phyloP scores from a whole-genome alignment of 73 alveolate genomes.

The Uronychia binucleata region DNA sequence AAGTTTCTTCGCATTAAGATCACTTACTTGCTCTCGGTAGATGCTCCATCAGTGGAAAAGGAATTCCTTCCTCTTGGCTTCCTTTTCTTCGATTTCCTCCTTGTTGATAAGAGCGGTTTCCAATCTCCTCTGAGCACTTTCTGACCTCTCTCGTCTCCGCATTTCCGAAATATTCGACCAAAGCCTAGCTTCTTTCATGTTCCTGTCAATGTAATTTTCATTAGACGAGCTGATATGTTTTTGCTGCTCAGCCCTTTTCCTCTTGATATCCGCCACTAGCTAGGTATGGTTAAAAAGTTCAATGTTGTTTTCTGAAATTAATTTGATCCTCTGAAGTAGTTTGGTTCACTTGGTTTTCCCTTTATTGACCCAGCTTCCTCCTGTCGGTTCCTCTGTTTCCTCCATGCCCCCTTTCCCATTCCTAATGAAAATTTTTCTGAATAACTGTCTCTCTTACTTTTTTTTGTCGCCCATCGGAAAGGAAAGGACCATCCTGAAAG shows the following conservation, averaged over 20 bases:
- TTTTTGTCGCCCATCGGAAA: slow-evolving; percentile 1
- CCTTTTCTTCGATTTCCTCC: neutral
- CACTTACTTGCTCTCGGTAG: neutral
- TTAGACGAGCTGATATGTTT: too few species aligned
- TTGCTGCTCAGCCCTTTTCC: neutral
- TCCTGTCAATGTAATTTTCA: neutral
- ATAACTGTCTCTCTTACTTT: too few species aligned
- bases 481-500: neutral
- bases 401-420: too few species aligned
- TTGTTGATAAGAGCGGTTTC: neutral
- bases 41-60: neutral
- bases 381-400: too few species aligned
- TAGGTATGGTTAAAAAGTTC: neutral
- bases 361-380: too few species aligned
- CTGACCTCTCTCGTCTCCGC: neutral
- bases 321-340: neutral
- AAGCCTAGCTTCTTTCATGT: neutral
- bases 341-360: neutral
- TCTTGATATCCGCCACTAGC: neutral
- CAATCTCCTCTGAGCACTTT: neutral
- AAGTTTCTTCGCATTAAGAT: neutral
- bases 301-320: neutral
- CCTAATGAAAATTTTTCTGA: too few species aligned
- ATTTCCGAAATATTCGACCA: neutral
- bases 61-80: neutral